Percentiles rank a stretch among this genome's conserved stretches.
phyloP scores from a whole-genome alignment of 2,329 filamentous ascomycete species.

The Arachnomyces sp. region DNA sequence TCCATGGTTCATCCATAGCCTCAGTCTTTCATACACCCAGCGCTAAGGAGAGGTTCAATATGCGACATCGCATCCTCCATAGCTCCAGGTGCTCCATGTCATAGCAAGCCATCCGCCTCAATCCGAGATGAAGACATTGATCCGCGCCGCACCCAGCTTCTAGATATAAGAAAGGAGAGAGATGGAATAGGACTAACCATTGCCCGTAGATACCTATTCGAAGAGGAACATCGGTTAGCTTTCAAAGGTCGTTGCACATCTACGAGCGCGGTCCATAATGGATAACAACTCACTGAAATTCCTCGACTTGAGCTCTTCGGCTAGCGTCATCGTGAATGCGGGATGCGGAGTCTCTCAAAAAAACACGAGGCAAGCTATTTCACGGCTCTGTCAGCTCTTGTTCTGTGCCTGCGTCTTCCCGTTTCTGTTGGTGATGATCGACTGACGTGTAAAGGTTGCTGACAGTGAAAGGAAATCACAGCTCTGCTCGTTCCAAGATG shows the following conservation, averaged over 20 bases:
- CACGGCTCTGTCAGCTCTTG: no score
- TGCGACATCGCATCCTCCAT: no score
- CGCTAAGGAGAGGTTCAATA: no score
- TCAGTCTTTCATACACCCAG: no score
- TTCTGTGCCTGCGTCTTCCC: no score
- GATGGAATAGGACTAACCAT: constrained; percentile 46
- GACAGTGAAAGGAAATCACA: no score
- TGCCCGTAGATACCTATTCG: constrained; percentile 58
- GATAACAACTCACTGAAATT: constrained; percentile 54
- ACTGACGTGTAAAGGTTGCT: no score
- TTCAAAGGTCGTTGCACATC: constrained; percentile 19
- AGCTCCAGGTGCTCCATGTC: not conserved
- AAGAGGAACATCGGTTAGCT: constrained; percentile 13
- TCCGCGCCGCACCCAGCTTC: constrained; percentile 5
- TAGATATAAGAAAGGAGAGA: not conserved
- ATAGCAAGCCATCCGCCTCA: constrained; percentile 1
- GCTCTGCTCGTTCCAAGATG: no score
- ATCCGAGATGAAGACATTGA: no score
- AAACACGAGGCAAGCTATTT: no score
- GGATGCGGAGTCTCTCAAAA: not conserved
- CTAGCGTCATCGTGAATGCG: constrained; percentile 46
- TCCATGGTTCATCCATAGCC: not conserved
- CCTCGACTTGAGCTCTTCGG: constrained; percentile 56
- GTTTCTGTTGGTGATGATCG: no score
- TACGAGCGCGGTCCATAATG: constrained; percentile 3